phyloP scores from a whole-genome alignment of 805 yeast genomes.

The Isabelozyma gotoi region DNA sequence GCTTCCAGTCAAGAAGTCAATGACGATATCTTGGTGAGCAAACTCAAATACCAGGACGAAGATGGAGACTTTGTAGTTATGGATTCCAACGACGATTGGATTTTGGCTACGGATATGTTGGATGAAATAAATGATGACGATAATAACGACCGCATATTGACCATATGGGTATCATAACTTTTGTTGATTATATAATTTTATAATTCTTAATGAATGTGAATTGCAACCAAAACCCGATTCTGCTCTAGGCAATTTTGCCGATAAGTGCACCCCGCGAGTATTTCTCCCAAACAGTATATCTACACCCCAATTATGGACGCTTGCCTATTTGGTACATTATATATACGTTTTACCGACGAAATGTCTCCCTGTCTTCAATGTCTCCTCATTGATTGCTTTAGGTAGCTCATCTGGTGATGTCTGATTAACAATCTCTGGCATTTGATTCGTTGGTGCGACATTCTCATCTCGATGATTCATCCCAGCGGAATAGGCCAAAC shows the following conservation, averaged over 20 bases:
- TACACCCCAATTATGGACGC: too few species aligned
- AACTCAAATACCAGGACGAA: conserved; percentile 85
- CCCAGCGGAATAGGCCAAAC: too few species aligned
- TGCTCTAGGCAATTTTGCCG: too few species aligned
- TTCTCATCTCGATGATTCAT: neutral
- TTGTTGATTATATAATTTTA: neutral
- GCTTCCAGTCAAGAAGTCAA: conserved; percentile 52
- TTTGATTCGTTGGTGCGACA: conserved; percentile 1
- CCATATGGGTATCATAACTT: conserved; percentile 41
- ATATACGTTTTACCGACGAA: too few species aligned
- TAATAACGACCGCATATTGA: conserved; percentile 19
- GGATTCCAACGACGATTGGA: conserved; percentile 86
- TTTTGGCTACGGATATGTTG: conserved; percentile 69
- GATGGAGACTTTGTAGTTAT: conserved; percentile 91
- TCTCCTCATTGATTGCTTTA: neutral
- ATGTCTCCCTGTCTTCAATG: too few species aligned
- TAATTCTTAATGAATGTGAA: neutral
- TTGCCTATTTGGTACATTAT: too few species aligned
- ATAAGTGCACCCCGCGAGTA: too few species aligned
- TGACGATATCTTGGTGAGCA: conserved; percentile 48
- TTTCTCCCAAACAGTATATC: too few species aligned
- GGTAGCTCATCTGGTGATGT: neutral
- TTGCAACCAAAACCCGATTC: too few species aligned
- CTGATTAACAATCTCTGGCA: neutral
- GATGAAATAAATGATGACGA: conserved; percentile 26